A percentile compares a stretch with the other conserved stretches of the same genome.
Evolutionary conservation across 1,284 basidiomycete species (phyloP).

Genomic region (Ustilago bromivora): DNA sequence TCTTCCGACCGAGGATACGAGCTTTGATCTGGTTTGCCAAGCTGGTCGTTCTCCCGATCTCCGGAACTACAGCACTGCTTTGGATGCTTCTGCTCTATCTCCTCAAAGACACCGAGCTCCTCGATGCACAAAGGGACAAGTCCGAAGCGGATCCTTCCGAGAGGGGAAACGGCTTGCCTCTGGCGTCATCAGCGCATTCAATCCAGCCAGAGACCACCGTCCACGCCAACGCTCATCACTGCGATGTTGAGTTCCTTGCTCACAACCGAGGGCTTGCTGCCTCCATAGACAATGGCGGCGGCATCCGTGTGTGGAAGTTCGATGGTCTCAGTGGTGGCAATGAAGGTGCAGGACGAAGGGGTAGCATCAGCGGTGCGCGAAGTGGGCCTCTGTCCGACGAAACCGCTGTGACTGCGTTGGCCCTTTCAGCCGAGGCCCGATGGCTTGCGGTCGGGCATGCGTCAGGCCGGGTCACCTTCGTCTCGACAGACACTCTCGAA

Average conservation of each 20-base stretch:
- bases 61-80: conserved; percentile 79
- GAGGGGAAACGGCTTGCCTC: conserved; percentile 57
- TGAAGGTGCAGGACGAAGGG: conserved; percentile 11
- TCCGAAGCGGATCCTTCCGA: conserved; percentile 58
- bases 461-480: conserved; percentile 77
- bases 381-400: conserved; percentile 4
- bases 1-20: conserved; percentile 70
- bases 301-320: conserved; percentile 39
- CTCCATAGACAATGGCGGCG: conserved; percentile 79
- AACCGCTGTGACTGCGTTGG: conserved; percentile 39
- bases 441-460: conserved; percentile 77
- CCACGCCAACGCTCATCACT: conserved; percentile 80
- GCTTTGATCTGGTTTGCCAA: conserved; percentile 80
- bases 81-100: conserved; percentile 88
- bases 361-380: conserved; percentile 19
- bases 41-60: conserved; percentile 86
- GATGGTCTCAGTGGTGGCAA: background rate
- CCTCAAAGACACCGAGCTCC: conserved; percentile 88
- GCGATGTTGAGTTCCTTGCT: conserved; percentile 85
- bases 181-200: conserved; percentile 31
- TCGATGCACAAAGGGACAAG: conserved; percentile 81
- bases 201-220: conserved; percentile 76
- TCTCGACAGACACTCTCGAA: conserved; percentile 27
- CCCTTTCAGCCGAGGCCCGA: conserved; percentile 42
- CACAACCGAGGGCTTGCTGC: conserved; percentile 78